Evolutionary conservation across 2,329 filamentous ascomycete species (phyloP).

Genomic region (Zymoseptoria passerinii): DNA sequence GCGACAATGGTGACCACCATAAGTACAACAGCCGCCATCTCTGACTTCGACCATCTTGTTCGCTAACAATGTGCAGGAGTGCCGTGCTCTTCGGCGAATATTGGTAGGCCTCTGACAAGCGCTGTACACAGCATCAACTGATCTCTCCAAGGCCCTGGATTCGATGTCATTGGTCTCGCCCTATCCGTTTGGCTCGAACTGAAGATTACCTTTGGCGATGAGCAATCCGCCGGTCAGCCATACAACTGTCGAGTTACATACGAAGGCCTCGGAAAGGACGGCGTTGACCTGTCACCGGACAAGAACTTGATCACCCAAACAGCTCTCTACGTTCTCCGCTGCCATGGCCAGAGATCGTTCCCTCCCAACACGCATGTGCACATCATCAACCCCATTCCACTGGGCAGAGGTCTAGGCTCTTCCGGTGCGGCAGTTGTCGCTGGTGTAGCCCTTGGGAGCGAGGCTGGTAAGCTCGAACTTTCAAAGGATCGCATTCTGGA

Average conservation of each 20-base stretch:
- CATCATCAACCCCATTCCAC: slow-evolving; percentile 89
- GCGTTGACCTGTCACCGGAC: slow-evolving; percentile 76
- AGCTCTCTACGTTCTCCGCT: slow-evolving; percentile 87
- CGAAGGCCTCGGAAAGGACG: slow-evolving; percentile 69
- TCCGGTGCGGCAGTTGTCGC: slow-evolving; percentile 93
- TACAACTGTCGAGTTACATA: slow-evolving; percentile 88
- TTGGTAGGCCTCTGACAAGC: slow-evolving; percentile 43
- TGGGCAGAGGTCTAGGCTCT: slow-evolving; percentile 87
- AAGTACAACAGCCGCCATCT: slow-evolving; percentile 12
- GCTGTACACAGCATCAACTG: slow-evolving; percentile 1
- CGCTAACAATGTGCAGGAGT: slow-evolving; percentile 37
- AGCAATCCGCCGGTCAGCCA: slow-evolving; percentile 47
- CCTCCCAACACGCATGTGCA: slow-evolving; percentile 82
- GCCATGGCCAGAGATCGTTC: slow-evolving; percentile 78
- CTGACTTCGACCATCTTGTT: no score
- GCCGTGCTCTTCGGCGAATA: slow-evolving; percentile 94
- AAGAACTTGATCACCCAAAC: slow-evolving; percentile 90
- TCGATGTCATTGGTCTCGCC: slow-evolving; percentile 94
- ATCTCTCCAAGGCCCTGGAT: slow-evolving; percentile 59
- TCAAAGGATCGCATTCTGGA: slow-evolving; percentile 79
- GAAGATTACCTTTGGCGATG: slow-evolving; percentile 64
- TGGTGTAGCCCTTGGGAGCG: slow-evolving; percentile 85
- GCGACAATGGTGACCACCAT: slow-evolving; percentile 17
- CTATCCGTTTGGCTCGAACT: slow-evolving; percentile 91
- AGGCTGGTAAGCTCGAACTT: slow-evolving; percentile 72